Evolutionary conservation across 1,284 basidiomycete species (phyloP).

Genomic region (Ustilago trichophora): DNA sequence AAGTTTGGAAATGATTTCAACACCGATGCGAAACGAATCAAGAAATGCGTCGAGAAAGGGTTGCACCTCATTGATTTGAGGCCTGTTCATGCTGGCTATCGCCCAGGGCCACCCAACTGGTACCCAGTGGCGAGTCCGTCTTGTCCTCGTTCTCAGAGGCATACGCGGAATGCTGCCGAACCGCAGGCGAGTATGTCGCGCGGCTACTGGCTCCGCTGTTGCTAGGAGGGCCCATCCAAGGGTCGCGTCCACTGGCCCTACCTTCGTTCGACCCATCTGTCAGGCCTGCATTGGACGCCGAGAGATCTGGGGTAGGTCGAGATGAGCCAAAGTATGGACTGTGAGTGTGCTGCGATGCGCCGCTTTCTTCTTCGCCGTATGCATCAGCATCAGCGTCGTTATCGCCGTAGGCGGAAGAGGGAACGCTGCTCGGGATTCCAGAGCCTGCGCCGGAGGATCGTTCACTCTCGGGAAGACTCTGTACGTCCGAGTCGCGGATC

Average conservation of each 20-base stretch:
- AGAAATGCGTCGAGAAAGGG: neutral
- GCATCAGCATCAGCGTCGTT: constrained; percentile 36
- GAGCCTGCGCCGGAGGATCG: constrained; percentile 41
- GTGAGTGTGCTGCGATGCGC: constrained; percentile 11
- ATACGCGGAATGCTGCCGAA: constrained; percentile 8
- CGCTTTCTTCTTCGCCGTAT: constrained; percentile 30
- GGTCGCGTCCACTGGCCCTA: constrained; percentile 6
- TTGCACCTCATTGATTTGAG: no score
- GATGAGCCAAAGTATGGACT: constrained; percentile 35
- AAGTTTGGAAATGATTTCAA: no score
- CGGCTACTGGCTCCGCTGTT: constrained; percentile 28
- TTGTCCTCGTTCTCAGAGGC: constrained; percentile 27
- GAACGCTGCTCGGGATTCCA: constrained; percentile 51
- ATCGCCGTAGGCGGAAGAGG: constrained; percentile 46
- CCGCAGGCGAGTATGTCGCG: constrained; percentile 18
- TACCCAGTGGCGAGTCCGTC: constrained; percentile 41
- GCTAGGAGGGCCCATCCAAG: constrained; percentile 35
- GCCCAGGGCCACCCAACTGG: constrained; percentile 46
- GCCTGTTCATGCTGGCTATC: constrained; percentile 27
- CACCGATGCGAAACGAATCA: neutral
- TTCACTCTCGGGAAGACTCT: constrained; percentile 42
- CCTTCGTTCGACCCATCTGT: neutral
- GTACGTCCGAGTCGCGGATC: constrained; percentile 40
- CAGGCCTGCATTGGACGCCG: constrained; percentile 11
- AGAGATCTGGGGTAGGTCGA: constrained; percentile 17